Percentiles rank a stretch among this genome's conserved stretches.
These are phyloP conservation scores for Debaryomycetaceae sp. DNA, from an alignment of 1,139 yeast species.

Conservation along the genomic window DNA sequence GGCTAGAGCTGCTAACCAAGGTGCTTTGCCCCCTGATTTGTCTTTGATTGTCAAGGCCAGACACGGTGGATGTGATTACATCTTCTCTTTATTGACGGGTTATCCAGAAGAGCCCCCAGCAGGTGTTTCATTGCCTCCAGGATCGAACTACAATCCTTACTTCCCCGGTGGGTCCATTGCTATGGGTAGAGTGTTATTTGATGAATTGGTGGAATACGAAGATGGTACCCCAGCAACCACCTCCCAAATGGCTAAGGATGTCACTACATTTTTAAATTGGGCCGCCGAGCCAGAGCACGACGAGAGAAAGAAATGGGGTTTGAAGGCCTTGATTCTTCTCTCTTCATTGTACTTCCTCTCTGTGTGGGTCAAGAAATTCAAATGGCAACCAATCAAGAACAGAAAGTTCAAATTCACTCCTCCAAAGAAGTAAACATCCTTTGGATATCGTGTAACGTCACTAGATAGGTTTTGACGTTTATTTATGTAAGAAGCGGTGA, in stretches of 20 bases:
- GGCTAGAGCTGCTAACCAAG: constrained; percentile 99
- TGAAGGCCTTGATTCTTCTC: constrained; percentile 81
- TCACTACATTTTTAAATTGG: constrained; percentile 94
- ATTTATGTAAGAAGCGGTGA: background rate
- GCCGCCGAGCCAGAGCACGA: constrained; percentile 98
- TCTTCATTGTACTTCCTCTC: constrained; percentile 79
- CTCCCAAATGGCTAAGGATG: constrained; percentile 99
- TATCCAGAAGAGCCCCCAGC: constrained; percentile 99
- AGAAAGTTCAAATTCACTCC: constrained; percentile 94
- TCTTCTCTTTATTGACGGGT: constrained; percentile 92
- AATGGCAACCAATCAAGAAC: constrained; percentile 94
- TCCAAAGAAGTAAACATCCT: constrained; percentile 50
- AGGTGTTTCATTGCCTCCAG: constrained; percentile 89
- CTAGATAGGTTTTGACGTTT: background rate
- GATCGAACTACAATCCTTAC: constrained; percentile 97
- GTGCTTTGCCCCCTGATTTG: constrained; percentile 98
- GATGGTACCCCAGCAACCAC: constrained; percentile 99
- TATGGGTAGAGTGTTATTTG: constrained; percentile 97
- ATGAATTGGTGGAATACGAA: constrained; percentile 95
- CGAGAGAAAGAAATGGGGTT: constrained; percentile 95
- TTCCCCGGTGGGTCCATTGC: constrained; percentile 99
- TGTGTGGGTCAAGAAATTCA: constrained; percentile 95
- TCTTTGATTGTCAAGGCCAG: constrained; percentile 97
- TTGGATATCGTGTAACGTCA: background rate
- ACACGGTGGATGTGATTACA: constrained; percentile 97